Percentiles rank a stretch among this genome's conserved stretches.
Evolutionary conservation across 2,329 filamentous ascomycete genomes (phyloP).

Genomic region (Fusarium compactum): DNA sequence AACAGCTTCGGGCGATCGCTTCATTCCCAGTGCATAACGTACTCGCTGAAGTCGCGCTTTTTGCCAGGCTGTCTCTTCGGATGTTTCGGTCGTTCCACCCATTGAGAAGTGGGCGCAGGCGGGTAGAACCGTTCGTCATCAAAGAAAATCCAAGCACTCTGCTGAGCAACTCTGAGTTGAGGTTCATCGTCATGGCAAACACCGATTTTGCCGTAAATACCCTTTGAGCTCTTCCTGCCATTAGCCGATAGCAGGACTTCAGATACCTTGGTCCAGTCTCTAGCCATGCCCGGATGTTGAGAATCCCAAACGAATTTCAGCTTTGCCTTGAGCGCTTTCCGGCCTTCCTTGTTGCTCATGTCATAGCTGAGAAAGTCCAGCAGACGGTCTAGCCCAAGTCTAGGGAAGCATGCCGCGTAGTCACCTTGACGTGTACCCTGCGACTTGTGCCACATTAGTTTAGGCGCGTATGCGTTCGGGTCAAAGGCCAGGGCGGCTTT

Average conservation of each 20-base stretch:
- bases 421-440: too few relatives aligned
- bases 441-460: too few relatives aligned
- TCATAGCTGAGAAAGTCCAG: neutral
- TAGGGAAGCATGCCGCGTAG: neutral
- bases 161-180: neutral
- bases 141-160: conserved; percentile 4
- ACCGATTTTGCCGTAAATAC: too few relatives aligned
- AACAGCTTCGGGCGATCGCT: too few relatives aligned
- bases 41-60: neutral
- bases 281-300: neutral
- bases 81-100: neutral
- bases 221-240: too few relatives aligned
- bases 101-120: neutral
- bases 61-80: neutral
- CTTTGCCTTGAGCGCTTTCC: neutral
- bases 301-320: neutral
- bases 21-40: too few relatives aligned
- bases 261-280: too few relatives aligned
- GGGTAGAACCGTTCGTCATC: neutral
- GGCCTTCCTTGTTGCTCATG: neutral
- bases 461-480: too few relatives aligned
- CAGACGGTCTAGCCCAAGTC: neutral
- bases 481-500: too few relatives aligned
- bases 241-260: too few relatives aligned
- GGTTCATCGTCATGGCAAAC: too few relatives aligned